A percentile compares a stretch with the other conserved stretches of the same genome.
phyloP scores from a whole-genome alignment of 306 rosid species.

The Myrica gale region DNA sequence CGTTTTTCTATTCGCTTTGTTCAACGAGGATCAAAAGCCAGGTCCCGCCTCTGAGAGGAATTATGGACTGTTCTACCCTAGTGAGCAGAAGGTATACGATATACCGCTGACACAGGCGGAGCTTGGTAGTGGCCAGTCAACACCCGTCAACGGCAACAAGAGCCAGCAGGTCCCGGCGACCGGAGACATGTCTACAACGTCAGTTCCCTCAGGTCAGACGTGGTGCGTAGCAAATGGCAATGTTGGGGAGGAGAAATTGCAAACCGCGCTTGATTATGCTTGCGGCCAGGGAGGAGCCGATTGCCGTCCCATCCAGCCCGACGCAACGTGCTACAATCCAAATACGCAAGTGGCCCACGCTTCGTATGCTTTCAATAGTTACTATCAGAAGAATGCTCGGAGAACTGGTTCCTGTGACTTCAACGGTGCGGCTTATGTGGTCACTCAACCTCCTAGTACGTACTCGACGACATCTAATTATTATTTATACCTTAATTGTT shows the following conservation, averaged over 20 bases:
- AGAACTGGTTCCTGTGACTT: conserved; percentile 63
- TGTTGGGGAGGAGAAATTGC: conserved; percentile 43
- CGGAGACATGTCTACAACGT: conserved; percentile 11
- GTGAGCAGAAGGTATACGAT: conserved; percentile 56
- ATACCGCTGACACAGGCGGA: conserved; percentile 39
- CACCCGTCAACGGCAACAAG: conserved; percentile 36
- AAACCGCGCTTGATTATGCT: conserved; percentile 63
- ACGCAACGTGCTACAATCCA: conserved; percentile 72
- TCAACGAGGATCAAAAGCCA: conserved; percentile 65
- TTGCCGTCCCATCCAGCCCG: conserved; percentile 62
- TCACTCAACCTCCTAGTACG: conserved; percentile 71
- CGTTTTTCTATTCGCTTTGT: conserved; percentile 66
- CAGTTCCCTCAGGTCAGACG: conserved; percentile 26
- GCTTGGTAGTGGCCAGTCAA: not conserved
- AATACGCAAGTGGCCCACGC: conserved; percentile 78
- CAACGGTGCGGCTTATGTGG: conserved; percentile 69
- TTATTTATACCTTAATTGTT: no score
- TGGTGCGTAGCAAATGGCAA: conserved; percentile 79
- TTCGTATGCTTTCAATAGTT: conserved; percentile 83
- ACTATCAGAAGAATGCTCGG: conserved; percentile 72
- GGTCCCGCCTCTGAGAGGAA: conserved; percentile 87
- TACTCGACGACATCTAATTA: not conserved
- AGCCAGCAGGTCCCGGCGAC: conserved; percentile 35
- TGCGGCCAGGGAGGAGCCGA: conserved; percentile 87
- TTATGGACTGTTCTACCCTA: conserved; percentile 72